phyloP scores from a whole-genome alignment of 2,329 filamentous ascomycete genomes.

The Scolecobasidium constrictum region DNA sequence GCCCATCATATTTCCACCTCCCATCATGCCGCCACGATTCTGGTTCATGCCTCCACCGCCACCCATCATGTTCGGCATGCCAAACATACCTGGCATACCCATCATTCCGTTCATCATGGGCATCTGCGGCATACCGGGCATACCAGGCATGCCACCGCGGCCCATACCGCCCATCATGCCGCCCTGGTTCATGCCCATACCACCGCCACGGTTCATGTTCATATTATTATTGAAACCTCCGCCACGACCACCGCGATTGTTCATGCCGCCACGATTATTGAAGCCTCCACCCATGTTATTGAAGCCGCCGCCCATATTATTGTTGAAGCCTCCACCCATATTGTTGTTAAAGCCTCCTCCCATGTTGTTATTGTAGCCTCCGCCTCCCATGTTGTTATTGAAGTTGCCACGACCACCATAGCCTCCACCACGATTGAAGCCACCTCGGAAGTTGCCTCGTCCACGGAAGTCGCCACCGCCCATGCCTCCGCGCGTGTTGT shows the following conservation, averaged over 20 bases:
- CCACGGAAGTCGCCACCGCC: slow-evolving; percentile 22
- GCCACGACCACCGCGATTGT: slow-evolving; percentile 26
- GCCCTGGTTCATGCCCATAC: slow-evolving; percentile 22
- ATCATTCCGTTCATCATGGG: slow-evolving; percentile 30
- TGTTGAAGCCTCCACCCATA: slow-evolving; percentile 27
- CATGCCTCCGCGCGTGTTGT: not conserved
- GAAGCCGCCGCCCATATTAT: slow-evolving; percentile 26
- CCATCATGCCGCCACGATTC: slow-evolving; percentile 36
- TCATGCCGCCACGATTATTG: slow-evolving; percentile 17
- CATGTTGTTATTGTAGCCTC: slow-evolving; percentile 13
- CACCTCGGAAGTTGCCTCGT: slow-evolving; percentile 27
- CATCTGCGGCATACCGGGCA: slow-evolving; percentile 24
- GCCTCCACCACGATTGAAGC: slow-evolving; percentile 41
- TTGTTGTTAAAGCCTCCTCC: slow-evolving; percentile 19
- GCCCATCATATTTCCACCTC: slow-evolving; percentile 34
- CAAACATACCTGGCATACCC: slow-evolving; percentile 17
- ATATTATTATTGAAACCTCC: no score
- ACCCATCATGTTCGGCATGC: slow-evolving; percentile 34
- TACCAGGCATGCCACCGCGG: slow-evolving; percentile 33
- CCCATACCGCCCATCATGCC: slow-evolving; percentile 39
- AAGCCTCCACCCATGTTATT: slow-evolving; percentile 14
- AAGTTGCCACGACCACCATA: slow-evolving; percentile 19
- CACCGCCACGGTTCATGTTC: slow-evolving; percentile 8
- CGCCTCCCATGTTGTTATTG: slow-evolving; percentile 20
- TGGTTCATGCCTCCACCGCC: slow-evolving; percentile 26